phyloP scores from a whole-genome alignment of 2,329 filamentous ascomycete genomes.

The Triangularia setosa region DNA sequence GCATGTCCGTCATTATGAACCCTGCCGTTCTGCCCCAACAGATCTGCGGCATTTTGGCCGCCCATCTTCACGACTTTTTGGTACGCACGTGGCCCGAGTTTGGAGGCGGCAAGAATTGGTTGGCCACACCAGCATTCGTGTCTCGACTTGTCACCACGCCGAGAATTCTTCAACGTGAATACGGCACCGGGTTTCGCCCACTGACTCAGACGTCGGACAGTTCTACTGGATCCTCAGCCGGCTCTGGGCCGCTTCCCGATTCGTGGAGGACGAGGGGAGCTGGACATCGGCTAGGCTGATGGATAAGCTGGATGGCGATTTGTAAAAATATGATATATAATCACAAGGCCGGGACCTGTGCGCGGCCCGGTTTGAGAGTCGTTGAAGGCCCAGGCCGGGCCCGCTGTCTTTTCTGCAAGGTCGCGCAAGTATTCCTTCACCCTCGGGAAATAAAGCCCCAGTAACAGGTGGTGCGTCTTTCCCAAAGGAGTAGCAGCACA shows the following conservation, averaged over 20 bases:
- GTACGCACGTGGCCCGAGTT: constrained; percentile 85
- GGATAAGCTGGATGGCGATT: constrained; percentile 7
- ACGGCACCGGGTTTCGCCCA: constrained; percentile 57
- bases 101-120: constrained; percentile 73
- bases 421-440: no score
- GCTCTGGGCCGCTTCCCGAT: constrained; percentile 54
- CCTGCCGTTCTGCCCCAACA: constrained; percentile 60
- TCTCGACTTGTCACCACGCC: constrained; percentile 59
- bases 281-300: constrained; percentile 57
- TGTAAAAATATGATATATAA: background rate
- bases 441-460: no score
- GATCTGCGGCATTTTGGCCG: constrained; percentile 75
- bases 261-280: constrained; percentile 61
- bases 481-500: no score
- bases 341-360: background rate
- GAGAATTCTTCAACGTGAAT: constrained; percentile 47
- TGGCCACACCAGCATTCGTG: constrained; percentile 71
- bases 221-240: constrained; percentile 39
- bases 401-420: no score
- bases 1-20: constrained; percentile 65
- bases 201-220: constrained; percentile 34
- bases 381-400: no score
- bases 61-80: constrained; percentile 87
- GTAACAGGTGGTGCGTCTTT: no score
- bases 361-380: no score